Percentiles rank a stretch among this genome's conserved stretches.
Conservation (phyloP, 805 yeast genomes). For the Sugiyamaella valdiviana region DNA sequence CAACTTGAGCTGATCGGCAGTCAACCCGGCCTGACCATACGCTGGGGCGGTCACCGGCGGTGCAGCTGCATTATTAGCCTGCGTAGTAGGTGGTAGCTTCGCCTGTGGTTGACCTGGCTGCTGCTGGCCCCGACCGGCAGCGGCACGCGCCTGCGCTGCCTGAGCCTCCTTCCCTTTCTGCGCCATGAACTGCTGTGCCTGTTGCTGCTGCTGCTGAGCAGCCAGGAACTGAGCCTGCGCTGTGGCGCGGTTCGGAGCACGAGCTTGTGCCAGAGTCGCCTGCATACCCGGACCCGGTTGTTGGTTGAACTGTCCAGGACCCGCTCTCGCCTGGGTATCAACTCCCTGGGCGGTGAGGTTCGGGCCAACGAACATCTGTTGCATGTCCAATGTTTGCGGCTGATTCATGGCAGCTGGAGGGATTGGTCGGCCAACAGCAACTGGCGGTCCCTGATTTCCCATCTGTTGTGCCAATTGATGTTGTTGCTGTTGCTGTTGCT, state of each 20-base stretch:
- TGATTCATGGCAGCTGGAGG: background rate
- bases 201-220: constrained; percentile 9
- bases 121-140: background rate
- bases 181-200: background rate
- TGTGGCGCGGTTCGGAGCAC: background rate
- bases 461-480: background rate
- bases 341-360: no score
- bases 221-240: constrained; percentile 3
- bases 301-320: no score
- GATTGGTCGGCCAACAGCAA: background rate
- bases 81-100: constrained; percentile 2
- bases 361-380: background rate
- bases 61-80: background rate
- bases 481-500: constrained; percentile 1
- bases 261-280: no score
- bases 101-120: constrained; percentile 15
- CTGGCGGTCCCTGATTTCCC: background rate
- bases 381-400: background rate
- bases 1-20: constrained; percentile 26
- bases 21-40: constrained; percentile 21
- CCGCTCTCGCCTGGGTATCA: no score
- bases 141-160: background rate
- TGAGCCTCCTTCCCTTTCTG: constrained; percentile 2
- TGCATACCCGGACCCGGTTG: no score
- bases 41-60: constrained; percentile 18